A percentile compares a stretch with the other conserved stretches of the same genome.
phyloP scores from a whole-genome alignment of 2,329 filamentous ascomycete species.

The Aspergillus nomiae region DNA sequence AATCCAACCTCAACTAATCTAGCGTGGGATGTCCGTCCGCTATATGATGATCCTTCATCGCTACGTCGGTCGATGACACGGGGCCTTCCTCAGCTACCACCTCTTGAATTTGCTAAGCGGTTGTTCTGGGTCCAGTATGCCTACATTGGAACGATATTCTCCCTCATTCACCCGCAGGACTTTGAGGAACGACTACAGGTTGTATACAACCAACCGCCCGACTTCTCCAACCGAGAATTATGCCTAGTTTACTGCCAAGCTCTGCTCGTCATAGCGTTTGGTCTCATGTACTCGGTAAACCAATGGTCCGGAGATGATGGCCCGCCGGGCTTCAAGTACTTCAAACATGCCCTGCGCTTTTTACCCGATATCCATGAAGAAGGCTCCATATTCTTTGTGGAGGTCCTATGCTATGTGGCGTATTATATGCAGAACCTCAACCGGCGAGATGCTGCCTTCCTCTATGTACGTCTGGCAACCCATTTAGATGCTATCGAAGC shows the following conservation, averaged over 20 bases:
- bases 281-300: constrained; percentile 60
- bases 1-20: constrained; percentile 36
- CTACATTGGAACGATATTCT: constrained; percentile 61
- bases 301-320: constrained; percentile 56
- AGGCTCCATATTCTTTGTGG: constrained; percentile 57
- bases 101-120: constrained; percentile 53
- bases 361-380: constrained; percentile 60
- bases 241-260: constrained; percentile 56
- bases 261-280: constrained; percentile 57
- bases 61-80: constrained; percentile 30
- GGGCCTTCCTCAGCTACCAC: constrained; percentile 47
- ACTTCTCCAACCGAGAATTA: constrained; percentile 48
- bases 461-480: constrained; percentile 43
- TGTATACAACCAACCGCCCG: constrained; percentile 48
- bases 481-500: not conserved
- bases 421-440: constrained; percentile 63
- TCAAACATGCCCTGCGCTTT: constrained; percentile 54
- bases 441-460: constrained; percentile 56
- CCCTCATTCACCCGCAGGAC: constrained; percentile 50
- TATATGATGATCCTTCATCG: constrained; percentile 37
- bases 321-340: constrained; percentile 59
- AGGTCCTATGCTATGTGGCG: constrained; percentile 56
- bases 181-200: constrained; percentile 51
- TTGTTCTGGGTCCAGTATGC: constrained; percentile 56
- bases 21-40: constrained; percentile 38